phyloP scores from a whole-genome alignment of 345 rosid genomes.

The Salix viminalis region DNA sequence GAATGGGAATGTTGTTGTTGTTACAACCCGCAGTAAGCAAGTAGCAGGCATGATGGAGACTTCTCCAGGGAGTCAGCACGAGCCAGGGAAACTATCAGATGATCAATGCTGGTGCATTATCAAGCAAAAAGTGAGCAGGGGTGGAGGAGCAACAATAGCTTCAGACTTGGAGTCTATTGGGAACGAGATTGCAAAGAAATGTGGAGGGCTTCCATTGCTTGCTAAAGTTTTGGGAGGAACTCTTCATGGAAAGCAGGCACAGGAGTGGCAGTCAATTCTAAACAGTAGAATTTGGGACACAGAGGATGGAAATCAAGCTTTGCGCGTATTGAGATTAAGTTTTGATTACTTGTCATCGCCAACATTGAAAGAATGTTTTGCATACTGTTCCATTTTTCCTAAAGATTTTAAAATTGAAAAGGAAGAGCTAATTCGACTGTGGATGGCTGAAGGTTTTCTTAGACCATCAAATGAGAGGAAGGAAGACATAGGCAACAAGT shows the following conservation, averaged over 20 bases:
- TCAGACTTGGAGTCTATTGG: slow-evolving; percentile 3
- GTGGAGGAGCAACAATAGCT: no score
- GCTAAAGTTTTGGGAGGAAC: slow-evolving; percentile 11
- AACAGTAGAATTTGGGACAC: slow-evolving; percentile 4
- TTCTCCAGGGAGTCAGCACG: no score
- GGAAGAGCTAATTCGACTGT: background rate
- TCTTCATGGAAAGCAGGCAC: background rate
- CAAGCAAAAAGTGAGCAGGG: no score
- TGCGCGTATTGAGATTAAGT: slow-evolving; percentile 4
- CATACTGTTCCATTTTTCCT: slow-evolving; percentile 13
- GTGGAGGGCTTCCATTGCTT: slow-evolving; percentile 21
- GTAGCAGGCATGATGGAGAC: no score
- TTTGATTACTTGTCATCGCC: slow-evolving; percentile 7
- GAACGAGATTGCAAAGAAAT: slow-evolving; percentile 10
- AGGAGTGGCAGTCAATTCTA: slow-evolving; percentile 13
- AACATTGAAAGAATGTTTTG: slow-evolving; percentile 10
- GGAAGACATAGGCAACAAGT: slow-evolving; percentile 19
- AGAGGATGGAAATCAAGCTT: background rate
- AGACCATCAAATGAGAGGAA: background rate
- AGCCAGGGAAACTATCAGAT: no score
- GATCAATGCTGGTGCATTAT: no score
- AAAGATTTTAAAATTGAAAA: background rate
- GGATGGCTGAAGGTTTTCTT: slow-evolving; percentile 20
- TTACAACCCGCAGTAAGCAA: no score
- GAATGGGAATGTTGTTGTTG: no score